A percentile compares a stretch with the other conserved stretches of the same genome.
phyloP scores from a whole-genome alignment of 306 rosid genomes.

The Dalbergia cochinchinensis region DNA sequence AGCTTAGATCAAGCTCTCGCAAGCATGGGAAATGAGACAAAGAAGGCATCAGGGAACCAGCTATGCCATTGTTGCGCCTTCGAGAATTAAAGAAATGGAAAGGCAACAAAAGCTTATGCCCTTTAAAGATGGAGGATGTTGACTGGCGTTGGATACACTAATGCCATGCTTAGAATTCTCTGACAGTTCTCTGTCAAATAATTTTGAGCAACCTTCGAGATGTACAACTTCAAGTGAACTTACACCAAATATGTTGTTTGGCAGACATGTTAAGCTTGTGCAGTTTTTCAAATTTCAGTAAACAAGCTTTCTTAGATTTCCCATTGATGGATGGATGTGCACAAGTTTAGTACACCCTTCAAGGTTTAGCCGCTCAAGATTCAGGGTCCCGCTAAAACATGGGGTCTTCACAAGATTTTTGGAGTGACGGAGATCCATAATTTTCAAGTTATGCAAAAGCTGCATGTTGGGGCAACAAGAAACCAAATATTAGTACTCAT shows the following conservation, averaged over 20 bases:
- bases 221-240: constrained; percentile 8
- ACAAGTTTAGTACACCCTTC: background rate
- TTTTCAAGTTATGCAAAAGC: constrained; percentile 12
- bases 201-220: background rate
- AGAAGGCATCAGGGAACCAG: too few relatives aligned
- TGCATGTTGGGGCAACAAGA: background rate
- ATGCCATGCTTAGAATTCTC: too few relatives aligned
- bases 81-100: background rate
- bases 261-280: background rate
- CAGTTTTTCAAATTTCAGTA: constrained; percentile 9
- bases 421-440: background rate
- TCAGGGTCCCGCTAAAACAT: background rate
- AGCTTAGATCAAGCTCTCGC: background rate
- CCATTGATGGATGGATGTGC: background rate
- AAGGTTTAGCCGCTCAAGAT: constrained; percentile 8
- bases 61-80: background rate
- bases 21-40: background rate
- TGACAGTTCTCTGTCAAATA: background rate
- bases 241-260: background rate
- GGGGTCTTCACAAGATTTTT: background rate
- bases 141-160: background rate
- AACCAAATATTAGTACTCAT: too few relatives aligned
- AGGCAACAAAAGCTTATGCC: background rate
- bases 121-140: background rate
- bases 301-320: background rate